Conservation (phyloP, 768 basidiomycete genomes). For the Mycena pura region DNA sequence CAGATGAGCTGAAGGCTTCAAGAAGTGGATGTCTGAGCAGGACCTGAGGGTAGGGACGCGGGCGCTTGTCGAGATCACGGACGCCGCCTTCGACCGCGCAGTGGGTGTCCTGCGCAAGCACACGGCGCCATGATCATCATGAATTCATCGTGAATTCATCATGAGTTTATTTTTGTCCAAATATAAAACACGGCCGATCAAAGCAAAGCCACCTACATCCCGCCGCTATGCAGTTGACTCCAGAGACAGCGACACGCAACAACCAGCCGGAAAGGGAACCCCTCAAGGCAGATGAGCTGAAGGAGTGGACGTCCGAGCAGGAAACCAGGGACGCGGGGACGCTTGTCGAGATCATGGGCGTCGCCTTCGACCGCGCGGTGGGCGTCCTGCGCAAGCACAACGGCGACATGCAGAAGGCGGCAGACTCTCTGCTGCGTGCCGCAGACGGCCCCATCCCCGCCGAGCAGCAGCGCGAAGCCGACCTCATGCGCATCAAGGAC, state of each 20-base stretch:
- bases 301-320: slow-evolving; percentile 11
- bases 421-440: slow-evolving; percentile 1
- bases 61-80: slow-evolving; percentile 7
- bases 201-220: too few species aligned
- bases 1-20: slow-evolving; percentile 5
- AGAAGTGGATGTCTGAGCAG: slow-evolving; percentile 12
- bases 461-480: background rate
- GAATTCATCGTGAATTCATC: too few species aligned
- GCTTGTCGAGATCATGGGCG: slow-evolving; percentile 9
- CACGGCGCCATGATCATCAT: too few species aligned
- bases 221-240: slow-evolving; percentile 1
- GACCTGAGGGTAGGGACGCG: background rate
- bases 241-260: background rate
- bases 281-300: background rate
- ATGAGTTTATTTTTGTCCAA: too few species aligned
- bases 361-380: slow-evolving; percentile 3
- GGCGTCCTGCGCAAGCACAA: slow-evolving; percentile 14
- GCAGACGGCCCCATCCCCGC: background rate
- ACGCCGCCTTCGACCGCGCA: slow-evolving; percentile 3
- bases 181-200: too few species aligned
- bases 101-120: slow-evolving; percentile 8
- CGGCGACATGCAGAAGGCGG: slow-evolving; percentile 15
- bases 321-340: background rate
- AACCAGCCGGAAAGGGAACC: slow-evolving; percentile 18
- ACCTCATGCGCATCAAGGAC: slow-evolving; percentile 4